Conservation (phyloP, 306 rosid genomes). For the Pterocarpus macrocarpus region DNA sequence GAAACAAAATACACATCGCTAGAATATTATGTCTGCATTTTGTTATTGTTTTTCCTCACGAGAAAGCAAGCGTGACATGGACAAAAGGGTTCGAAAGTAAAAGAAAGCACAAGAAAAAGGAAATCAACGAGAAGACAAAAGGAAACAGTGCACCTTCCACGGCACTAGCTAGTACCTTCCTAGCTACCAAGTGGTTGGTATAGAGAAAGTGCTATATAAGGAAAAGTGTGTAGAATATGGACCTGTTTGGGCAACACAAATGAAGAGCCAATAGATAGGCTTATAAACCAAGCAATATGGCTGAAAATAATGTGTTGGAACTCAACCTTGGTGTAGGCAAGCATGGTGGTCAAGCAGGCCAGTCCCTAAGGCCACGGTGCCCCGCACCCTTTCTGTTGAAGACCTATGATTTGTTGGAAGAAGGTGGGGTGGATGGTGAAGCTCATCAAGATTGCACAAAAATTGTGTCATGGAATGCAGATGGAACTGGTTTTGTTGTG, state of each 20-base stretch:
- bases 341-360: slow-evolving; percentile 14
- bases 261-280: background rate
- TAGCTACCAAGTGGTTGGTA: slow-evolving; percentile 38
- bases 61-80: slow-evolving; percentile 26
- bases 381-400: slow-evolving; percentile 81
- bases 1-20: background rate
- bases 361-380: slow-evolving; percentile 57
- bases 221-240: slow-evolving; percentile 19
- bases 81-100: slow-evolving; percentile 24
- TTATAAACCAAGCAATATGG: slow-evolving; percentile 27
- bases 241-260: slow-evolving; percentile 49
- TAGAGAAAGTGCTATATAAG: slow-evolving; percentile 16
- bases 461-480: slow-evolving; percentile 76
- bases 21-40: background rate
- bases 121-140: background rate
- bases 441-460: slow-evolving; percentile 27
- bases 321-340: slow-evolving; percentile 36
- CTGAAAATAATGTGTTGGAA: slow-evolving; percentile 37
- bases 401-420: slow-evolving; percentile 78
- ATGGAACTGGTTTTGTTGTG: slow-evolving; percentile 79
- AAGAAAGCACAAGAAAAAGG: slow-evolving; percentile 22
- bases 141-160: slow-evolving; percentile 30
- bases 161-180: slow-evolving; percentile 52
- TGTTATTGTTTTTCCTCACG: slow-evolving; percentile 10
- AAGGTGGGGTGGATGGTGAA: slow-evolving; percentile 39